A percentile compares a stretch with the other conserved stretches of the same genome.
Conservation (phyloP, 768 basidiomycete species). For the Psilocybe subaeruginosa region DNA sequence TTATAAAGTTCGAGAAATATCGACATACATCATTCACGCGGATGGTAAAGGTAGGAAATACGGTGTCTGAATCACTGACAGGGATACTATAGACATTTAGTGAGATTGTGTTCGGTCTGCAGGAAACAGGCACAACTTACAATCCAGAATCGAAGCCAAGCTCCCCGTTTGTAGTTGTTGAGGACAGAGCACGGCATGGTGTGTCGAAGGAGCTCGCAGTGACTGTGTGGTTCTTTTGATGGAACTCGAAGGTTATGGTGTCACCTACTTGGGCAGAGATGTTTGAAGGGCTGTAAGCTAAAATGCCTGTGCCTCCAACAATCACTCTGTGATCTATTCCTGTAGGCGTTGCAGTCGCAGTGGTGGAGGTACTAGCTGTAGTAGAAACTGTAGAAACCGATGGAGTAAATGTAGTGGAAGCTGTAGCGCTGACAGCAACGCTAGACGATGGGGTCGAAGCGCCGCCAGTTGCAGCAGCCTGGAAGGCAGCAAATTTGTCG, state of each 20-base stretch:
- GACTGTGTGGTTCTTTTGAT: conserved; percentile 52
- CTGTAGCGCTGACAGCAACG: conserved; percentile 25
- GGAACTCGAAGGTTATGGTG: conserved; percentile 52
- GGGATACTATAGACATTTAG: conserved; percentile 39
- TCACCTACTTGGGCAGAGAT: conserved; percentile 50
- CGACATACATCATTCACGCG: conserved; percentile 53
- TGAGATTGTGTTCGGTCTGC: not conserved
- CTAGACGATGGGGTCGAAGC: conserved; percentile 19
- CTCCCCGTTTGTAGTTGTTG: conserved; percentile 44
- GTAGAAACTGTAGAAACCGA: conserved; percentile 26
- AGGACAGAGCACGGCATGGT: conserved; percentile 46
- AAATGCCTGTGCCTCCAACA: conserved; percentile 42
- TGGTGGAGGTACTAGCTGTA: conserved; percentile 25
- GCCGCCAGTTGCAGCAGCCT: conserved; percentile 48
- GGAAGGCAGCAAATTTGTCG: conserved; percentile 54
- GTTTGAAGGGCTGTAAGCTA: conserved; percentile 45
- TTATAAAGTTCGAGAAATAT: not conserved
- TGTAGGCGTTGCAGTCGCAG: conserved; percentile 25
- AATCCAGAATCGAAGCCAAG: conserved; percentile 52
- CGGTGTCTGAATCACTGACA: conserved; percentile 42
- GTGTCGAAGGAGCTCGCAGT: conserved; percentile 42
- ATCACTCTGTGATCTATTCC: conserved; percentile 38
- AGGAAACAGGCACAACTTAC: conserved; percentile 24
- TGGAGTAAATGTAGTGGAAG: conserved; percentile 25
- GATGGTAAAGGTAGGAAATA: conserved; percentile 56